Conservation (phyloP, 2,329 filamentous ascomycete species). For the Pseudohalonectria lignicola region DNA sequence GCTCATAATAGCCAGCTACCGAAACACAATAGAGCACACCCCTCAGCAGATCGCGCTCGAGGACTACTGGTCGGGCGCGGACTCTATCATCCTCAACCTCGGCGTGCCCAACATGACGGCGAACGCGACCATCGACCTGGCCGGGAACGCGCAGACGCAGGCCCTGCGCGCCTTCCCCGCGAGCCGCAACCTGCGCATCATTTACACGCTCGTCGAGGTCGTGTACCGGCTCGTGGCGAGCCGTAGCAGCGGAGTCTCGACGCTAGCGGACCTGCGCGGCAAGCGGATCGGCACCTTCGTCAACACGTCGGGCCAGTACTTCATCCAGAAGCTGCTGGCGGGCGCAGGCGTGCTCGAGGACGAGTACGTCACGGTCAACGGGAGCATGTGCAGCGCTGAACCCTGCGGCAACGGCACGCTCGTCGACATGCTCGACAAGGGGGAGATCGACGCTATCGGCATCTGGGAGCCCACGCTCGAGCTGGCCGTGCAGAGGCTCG, state of each 20-base stretch:
- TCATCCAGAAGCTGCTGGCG: slow-evolving; percentile 17
- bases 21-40: not conserved
- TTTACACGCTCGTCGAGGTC: slow-evolving; percentile 20
- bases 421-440: slow-evolving; percentile 14
- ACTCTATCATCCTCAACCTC: slow-evolving; percentile 12
- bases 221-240: slow-evolving; percentile 21
- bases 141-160: slow-evolving; percentile 23
- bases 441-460: slow-evolving; percentile 18
- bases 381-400: slow-evolving; percentile 14
- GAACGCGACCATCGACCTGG: slow-evolving; percentile 16
- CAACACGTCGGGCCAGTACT: slow-evolving; percentile 16
- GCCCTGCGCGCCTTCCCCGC: slow-evolving; percentile 17
- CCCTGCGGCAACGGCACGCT: slow-evolving; percentile 17
- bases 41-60: not conserved
- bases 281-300: slow-evolving; percentile 19
- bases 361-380: slow-evolving; percentile 17
- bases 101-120: slow-evolving; percentile 17
- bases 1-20: not conserved
- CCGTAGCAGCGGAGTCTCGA: slow-evolving; percentile 13
- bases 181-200: slow-evolving; percentile 18
- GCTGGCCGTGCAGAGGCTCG: slow-evolving; percentile 14
- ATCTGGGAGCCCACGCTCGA: slow-evolving; percentile 22
- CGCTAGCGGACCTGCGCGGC: slow-evolving; percentile 16
- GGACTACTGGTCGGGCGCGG: not conserved
- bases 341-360: slow-evolving; percentile 13